phyloP scores from a whole-genome alignment of 345 rosid genomes.

The Crucihimalaya himalaica region DNA sequence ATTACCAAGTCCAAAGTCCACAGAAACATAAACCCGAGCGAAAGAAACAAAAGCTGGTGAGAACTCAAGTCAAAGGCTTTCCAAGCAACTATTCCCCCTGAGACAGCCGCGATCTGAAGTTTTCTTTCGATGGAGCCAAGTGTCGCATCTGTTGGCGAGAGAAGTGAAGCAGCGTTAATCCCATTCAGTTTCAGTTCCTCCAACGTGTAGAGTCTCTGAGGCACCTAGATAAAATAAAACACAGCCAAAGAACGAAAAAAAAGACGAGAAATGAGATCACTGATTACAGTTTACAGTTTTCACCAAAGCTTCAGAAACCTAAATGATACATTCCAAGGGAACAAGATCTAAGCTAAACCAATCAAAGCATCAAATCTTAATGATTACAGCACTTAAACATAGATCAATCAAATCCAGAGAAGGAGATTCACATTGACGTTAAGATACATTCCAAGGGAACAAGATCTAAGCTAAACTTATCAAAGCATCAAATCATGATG shows the following conservation, averaged over 20 bases:
- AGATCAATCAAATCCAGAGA: neutral
- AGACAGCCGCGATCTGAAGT: constrained; percentile 65
- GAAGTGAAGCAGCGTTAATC: constrained; percentile 64
- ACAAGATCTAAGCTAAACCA: neutral
- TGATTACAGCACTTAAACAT: neutral
- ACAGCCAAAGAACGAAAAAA: neutral
- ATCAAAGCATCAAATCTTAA: neutral
- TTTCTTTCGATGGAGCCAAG: constrained; percentile 77
- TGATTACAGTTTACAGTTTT: neutral
- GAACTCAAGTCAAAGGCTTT: constrained; percentile 54
- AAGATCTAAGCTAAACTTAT: neutral
- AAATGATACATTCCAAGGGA: neutral
- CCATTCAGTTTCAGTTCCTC: constrained; percentile 88
- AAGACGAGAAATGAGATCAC: neutral
- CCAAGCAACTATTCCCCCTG: constrained; percentile 70
- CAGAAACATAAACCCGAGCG: constrained; percentile 65
- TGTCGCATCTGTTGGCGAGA: constrained; percentile 78
- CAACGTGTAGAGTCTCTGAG: constrained; percentile 81
- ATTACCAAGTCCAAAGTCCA: constrained; percentile 82
- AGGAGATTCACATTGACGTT: neutral
- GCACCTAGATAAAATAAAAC: constrained; percentile 52
- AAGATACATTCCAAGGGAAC: neutral
- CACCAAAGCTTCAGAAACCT: neutral
- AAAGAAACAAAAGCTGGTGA: constrained; percentile 63
- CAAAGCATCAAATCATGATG: neutral